These are phyloP conservation scores for Spiraea crenata DNA, from an alignment of 331 rosid species.

Conservation along the genomic window DNA sequence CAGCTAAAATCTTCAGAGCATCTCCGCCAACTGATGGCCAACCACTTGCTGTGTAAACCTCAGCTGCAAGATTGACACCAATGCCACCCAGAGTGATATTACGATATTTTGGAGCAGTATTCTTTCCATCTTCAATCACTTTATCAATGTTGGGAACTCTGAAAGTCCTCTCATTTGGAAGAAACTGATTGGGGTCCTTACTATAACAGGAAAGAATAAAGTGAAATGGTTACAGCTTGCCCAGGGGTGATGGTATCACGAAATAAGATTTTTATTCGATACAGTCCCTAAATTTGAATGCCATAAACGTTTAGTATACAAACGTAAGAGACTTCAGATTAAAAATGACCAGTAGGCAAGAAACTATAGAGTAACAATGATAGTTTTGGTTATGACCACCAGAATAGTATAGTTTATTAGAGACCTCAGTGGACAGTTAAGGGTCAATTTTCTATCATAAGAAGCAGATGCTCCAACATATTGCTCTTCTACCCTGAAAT, in stretches of 20 bases:
- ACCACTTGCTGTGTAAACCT: conserved; percentile 79
- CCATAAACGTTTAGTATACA: neutral
- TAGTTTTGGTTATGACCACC: neutral
- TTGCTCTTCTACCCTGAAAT: neutral
- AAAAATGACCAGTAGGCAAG: neutral
- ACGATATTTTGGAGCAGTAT: conserved; percentile 58
- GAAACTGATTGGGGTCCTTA: conserved; percentile 51
- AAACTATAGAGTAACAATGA: neutral
- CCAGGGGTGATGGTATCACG: neutral
- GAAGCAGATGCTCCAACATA: neutral
- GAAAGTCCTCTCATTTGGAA: conserved; percentile 65
- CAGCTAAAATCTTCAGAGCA: conserved; percentile 79
- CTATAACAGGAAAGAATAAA: conserved; percentile 41
- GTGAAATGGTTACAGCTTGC: neutral
- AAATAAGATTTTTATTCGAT: neutral
- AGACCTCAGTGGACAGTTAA: neutral
- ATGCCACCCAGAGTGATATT: conserved; percentile 52
- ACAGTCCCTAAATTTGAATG: neutral
- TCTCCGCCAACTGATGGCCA: conserved; percentile 91
- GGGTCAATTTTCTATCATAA: neutral
- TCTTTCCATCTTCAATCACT: conserved; percentile 76
- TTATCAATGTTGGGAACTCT: conserved; percentile 73
- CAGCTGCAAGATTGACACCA: conserved; percentile 50
- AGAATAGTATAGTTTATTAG: neutral
- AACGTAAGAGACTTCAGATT: neutral